Conservation (phyloP, 306 rosid genomes). For the Prunus armeniaca region DNA sequence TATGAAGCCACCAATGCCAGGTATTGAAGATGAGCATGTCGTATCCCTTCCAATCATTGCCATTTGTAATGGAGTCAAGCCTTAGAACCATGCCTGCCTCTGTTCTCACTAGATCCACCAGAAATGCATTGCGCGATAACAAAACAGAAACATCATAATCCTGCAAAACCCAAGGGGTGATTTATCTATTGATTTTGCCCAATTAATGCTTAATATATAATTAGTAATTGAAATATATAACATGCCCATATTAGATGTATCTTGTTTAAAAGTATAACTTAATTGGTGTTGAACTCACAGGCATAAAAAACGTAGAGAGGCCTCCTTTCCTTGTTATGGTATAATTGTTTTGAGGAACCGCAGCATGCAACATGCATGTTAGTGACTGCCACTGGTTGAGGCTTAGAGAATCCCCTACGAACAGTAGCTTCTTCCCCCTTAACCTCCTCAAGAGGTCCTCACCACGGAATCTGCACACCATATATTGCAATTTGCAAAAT, state of each 20-base stretch:
- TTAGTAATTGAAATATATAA: too few species aligned
- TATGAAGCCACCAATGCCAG: constrained; percentile 57
- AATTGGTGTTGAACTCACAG: constrained; percentile 9
- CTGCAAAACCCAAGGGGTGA: constrained; percentile 12
- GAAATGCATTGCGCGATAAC: constrained; percentile 32
- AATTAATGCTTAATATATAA: too few species aligned
- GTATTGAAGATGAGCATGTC: constrained; percentile 44
- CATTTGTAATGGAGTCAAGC: constrained; percentile 43
- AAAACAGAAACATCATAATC: constrained; percentile 26
- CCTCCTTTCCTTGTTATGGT: constrained; percentile 21
- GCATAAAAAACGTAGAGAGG: constrained; percentile 28
- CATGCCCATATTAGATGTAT: too few species aligned
- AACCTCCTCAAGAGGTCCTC: constrained; percentile 28
- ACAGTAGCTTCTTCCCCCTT: constrained; percentile 42
- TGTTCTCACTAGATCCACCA: constrained; percentile 38
- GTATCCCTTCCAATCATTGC: constrained; percentile 38
- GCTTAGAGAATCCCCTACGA: constrained; percentile 51
- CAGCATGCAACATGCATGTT: constrained; percentile 40
- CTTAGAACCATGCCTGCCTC: constrained; percentile 33
- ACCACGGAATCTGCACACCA: constrained; percentile 30
- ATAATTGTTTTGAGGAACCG: constrained; percentile 35
- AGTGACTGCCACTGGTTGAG: constrained; percentile 55
- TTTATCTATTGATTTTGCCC: background rate
- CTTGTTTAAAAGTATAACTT: background rate
- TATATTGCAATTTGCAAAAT: background rate